Evolutionary conservation across 441 rosid species (phyloP).

Genomic region (Cnidoscolus chayamansa): DNA sequence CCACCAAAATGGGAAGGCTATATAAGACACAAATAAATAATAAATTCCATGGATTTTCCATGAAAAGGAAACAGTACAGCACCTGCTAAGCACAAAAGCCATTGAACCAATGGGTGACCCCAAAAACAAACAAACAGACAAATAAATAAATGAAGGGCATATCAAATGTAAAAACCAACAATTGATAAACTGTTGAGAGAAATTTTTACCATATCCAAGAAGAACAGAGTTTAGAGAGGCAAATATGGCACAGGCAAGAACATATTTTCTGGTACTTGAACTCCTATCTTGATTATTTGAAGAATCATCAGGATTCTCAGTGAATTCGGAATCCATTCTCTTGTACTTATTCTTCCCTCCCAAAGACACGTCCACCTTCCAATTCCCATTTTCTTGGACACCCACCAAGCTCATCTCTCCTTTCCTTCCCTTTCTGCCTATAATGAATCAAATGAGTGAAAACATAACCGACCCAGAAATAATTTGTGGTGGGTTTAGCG

Average conservation of each 20-base stretch:
- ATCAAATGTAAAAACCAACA: background rate
- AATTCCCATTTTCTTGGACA: slow-evolving; percentile 49
- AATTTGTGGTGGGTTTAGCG: background rate
- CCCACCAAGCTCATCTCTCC: slow-evolving; percentile 49
- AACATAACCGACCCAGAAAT: slow-evolving; percentile 5
- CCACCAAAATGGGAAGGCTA: background rate
- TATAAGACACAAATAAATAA: background rate
- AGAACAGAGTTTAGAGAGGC: slow-evolving; percentile 87
- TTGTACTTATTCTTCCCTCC: slow-evolving; percentile 63
- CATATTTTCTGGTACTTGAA: slow-evolving; percentile 53
- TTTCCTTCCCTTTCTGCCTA: background rate
- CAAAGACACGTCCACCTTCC: slow-evolving; percentile 37
- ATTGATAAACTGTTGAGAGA: background rate
- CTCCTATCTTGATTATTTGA: slow-evolving; percentile 34
- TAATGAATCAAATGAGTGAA: slow-evolving; percentile 8
- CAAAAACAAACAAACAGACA: too few species aligned
- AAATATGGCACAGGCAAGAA: slow-evolving; percentile 69
- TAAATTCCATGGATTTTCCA: slow-evolving; percentile 2
- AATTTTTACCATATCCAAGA: slow-evolving; percentile 73
- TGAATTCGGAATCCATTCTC: slow-evolving; percentile 63
- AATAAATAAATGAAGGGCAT: background rate
- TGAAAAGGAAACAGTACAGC: background rate
- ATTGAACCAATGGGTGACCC: background rate
- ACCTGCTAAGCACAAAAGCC: background rate
- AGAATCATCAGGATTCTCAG: slow-evolving; percentile 40